Evolutionary conservation across 225 moss, liverwort and hornwort genomes (phyloP).

Genomic region (Anthoceros angustus): DNA sequence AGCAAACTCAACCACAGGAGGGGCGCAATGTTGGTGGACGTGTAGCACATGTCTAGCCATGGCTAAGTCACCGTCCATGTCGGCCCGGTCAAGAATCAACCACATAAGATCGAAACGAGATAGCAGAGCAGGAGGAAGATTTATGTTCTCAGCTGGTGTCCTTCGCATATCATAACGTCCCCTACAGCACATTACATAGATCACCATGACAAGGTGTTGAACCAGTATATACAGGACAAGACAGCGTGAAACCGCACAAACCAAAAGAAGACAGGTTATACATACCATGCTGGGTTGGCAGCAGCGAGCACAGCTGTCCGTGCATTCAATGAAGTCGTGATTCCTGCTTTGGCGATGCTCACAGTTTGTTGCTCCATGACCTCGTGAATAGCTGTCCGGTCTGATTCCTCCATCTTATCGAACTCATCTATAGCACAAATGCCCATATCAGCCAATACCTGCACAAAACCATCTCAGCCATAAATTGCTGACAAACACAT

Average conservation of each 20-base stretch:
- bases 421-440: slow-evolving; percentile 98
- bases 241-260: no score
- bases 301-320: slow-evolving; percentile 96
- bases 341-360: slow-evolving; percentile 98
- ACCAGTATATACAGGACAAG: no score
- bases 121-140: slow-evolving; percentile 82
- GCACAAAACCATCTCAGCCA: no score
- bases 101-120: slow-evolving; percentile 99
- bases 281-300: slow-evolving; percentile 91
- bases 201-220: no score
- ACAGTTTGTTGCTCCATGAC: slow-evolving; percentile 99
- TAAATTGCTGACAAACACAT: no score
- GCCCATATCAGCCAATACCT: slow-evolving; percentile 95
- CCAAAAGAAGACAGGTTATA: no score
- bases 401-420: slow-evolving; percentile 98
- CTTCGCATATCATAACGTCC: slow-evolving; percentile 96
- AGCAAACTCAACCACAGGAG: slow-evolving; percentile 62
- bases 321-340: slow-evolving; percentile 90
- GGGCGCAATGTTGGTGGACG: slow-evolving; percentile 80
- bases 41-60: slow-evolving; percentile 93
- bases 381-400: slow-evolving; percentile 91
- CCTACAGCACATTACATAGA: slow-evolving; percentile 20
- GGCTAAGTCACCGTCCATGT: slow-evolving; percentile 88
- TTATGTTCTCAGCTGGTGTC: slow-evolving; percentile 95
- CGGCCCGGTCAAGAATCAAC: slow-evolving; percentile 94